Evolutionary conservation across 169 alveolate genomes (phyloP).

Genomic region (Plasmodium knowlesi): DNA sequence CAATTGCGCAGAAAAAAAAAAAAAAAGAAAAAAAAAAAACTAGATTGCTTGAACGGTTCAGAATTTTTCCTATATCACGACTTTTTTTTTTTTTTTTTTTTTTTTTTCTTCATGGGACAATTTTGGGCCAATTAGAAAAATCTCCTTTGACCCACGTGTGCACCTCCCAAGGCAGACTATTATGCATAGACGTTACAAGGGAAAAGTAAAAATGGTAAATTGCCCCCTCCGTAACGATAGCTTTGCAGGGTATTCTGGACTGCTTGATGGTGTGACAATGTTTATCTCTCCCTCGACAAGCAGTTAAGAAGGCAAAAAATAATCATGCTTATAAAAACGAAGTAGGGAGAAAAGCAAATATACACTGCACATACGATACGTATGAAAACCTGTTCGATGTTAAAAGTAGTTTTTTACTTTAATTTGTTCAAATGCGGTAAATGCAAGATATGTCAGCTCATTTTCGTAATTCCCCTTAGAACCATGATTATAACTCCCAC

Average conservation of each 20-base stretch:
- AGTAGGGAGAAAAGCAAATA: background rate
- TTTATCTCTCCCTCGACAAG: background rate
- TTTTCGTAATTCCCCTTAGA: background rate
- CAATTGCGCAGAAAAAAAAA: background rate
- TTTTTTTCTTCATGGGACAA: background rate
- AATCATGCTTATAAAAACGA: background rate
- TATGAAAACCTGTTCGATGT: background rate
- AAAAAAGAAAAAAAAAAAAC: slow-evolving; percentile 13
- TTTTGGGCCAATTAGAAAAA: background rate
- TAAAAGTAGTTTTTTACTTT: background rate
- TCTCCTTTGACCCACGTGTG: background rate
- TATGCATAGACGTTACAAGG: background rate
- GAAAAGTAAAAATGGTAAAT: background rate
- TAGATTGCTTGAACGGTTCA: slow-evolving; percentile 1
- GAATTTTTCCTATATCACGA: background rate
- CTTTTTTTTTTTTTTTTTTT: background rate
- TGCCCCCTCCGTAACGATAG: background rate
- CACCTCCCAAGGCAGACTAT: background rate
- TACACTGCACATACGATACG: background rate
- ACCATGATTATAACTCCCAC: background rate
- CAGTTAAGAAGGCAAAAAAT: background rate
- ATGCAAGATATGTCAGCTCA: background rate
- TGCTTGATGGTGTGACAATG: background rate
- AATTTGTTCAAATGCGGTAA: background rate
- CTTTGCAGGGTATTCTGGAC: background rate